Base-by-base conservation (phyloP, 306 rosid species). In the Morella rubra region DNA sequence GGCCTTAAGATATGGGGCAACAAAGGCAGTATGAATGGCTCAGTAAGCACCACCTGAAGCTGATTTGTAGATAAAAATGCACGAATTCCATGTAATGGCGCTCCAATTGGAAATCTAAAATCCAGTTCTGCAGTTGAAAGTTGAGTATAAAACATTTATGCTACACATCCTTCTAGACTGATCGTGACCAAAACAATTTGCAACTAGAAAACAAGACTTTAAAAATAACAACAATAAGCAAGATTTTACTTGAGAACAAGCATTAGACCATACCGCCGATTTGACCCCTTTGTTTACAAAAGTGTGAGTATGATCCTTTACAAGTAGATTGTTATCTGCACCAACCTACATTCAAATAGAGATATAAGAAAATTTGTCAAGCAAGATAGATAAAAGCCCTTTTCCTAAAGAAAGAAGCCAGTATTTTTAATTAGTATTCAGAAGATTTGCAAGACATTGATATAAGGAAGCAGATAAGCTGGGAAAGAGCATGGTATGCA, bases 61-160 rank as follows among this genome's bases (percentile, higher is more conserved):
- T 95, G 99, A 90, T 92, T 95, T 76, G 99, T 95, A 76, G 99
- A 18, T 76, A 95, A 85, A 84, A 95, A 95, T 7, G 99, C 99
- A n/a, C 72, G 85, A 71, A 95, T 95, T 55, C 99, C 99, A 49
- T 95, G 99, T 70, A 95, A 60, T 58, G 97, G 99, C 53, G 99
- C 99, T 67, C 99, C 99, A 65, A 91, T 0, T 4, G 92, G 96
- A 81, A 95, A 95, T 77, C 98, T 96, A 80, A 95, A 95, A 88
- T 95, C 99, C 77, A 95, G 98, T 81, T 95, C 99, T 95, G 93
- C 76, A 78, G 83, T 76, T 74, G 81, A 81, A 78, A 75, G 81
- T 24, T 76, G 37, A 56, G 72, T 42, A 65, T 24, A 37, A 54
- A 46, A 37, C 10, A 42, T 47, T 24, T 53, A 14, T 40, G 32